Base-by-base conservation (phyloP, 768 basidiomycete species). In the Collybia mongolica region DNA sequence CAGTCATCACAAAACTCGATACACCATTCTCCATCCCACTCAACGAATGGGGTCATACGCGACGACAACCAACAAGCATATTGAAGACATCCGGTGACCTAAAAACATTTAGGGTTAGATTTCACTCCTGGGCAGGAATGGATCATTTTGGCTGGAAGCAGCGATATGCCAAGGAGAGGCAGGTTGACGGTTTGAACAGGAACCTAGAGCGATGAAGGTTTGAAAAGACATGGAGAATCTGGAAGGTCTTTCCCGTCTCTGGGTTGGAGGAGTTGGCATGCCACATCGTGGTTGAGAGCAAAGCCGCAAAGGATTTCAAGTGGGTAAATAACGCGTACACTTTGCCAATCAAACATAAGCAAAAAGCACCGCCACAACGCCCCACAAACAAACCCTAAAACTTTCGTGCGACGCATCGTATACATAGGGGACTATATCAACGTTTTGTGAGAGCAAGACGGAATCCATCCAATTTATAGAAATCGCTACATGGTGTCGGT, bases 31-130 rank as follows among this genome's bases (percentile, higher is more conserved):
- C 44, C 57, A 47, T 43, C 58, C 54, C 61, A 52, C 60, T 50
- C 44, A 26, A 42, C 22, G 43, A 48, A 54, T 61, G 58, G 54
- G 55, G 53, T 60, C 58, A 58, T 58, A 48, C 52, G 60, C 52
- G 56, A 39, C 40, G 43, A 51, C 19, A 58, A 58, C 52, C 66
- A 67, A 51, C 55, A 65, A 72, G 69, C 64, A 54, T 40, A 58
- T 54, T 24, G 40, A 46, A 65, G 63, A 65, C 62, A 64, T 57
- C 43, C 68, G 48, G 49, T 55, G 57, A 64, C 68, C 72, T 60
- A 60, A 59, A 60, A 53, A 62, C 59, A 63, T 72, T 75, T 83
- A 82, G 80, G 82, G 82, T 83, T 83, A 82, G 78, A 77, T 72
- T 66, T 67, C 79, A 77, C 77, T 72, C 65, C 68, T 61, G 57